Evolutionary conservation across 2,329 filamentous ascomycete genomes (phyloP), one percentile per base, ranked within the genome.

Genomic region (Trichoderma asperellum): DNA sequence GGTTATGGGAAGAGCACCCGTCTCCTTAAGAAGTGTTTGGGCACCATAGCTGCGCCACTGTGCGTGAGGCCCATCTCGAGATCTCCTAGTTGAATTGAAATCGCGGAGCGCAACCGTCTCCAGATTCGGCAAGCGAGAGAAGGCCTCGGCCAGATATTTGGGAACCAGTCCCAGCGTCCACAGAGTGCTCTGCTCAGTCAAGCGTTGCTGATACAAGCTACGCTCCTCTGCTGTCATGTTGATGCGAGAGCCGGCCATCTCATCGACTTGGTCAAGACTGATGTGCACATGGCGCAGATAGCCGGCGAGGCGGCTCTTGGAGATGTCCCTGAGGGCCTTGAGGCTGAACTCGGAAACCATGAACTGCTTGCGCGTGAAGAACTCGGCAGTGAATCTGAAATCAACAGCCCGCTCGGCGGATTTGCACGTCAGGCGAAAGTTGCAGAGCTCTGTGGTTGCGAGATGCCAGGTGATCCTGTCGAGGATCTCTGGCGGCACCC

Each of bases 301-400:
- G 0, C 73, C 70, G 0, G 79, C 78, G 18, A 88, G 71, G 0
- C 81, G 79, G 21, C 80, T 82, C 68, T 82, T 80, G n/a, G 86
- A 83, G 43, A 88, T 87, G 74, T 85, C 80, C 76, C 85, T 71
- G 12, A 90, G 80, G 0, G 84, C 81, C 64, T 85, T 81, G 11
- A 91, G 79, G 73, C 88, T 91, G 72, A 82, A 78, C 40, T 86
- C 80, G 1, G 84, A 85, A 66, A 90, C 74, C 85, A 90, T 89
- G 77, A 91, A 92, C 74, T 91, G 88, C 73, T 86, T 87, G 76
- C 87, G 88, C 62, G 80, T 82, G 78, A 92, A 92, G 81, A 89
- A 92, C 71, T 90, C 88, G 29, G 80, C 80, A 34, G 84, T 81
- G 73, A 91, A 91, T 40, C 81, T 81, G 60, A 83, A 80, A 76